Percentiles rank a stretch among this genome's conserved stretches.
phyloP scores from a whole-genome alignment of 306 rosid genomes.

The Macrotyloma uniflorum region DNA sequence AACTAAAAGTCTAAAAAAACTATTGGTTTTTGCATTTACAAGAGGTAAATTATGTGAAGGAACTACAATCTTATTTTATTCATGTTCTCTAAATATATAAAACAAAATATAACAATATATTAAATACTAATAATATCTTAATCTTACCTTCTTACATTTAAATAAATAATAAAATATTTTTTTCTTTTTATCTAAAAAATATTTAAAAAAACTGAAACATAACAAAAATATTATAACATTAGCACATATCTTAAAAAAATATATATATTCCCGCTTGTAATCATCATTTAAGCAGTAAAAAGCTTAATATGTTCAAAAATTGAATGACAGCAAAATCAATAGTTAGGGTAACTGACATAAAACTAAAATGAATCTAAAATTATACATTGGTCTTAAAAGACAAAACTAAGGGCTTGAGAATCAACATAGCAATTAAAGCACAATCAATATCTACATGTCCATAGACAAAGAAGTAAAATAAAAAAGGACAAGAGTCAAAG shows the following conservation, averaged over 20 bases:
- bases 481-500: not conserved
- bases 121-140: too few relatives aligned
- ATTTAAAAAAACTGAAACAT: too few relatives aligned
- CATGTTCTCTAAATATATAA: too few relatives aligned
- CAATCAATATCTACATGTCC: not conserved
- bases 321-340: not conserved
- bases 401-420: not conserved
- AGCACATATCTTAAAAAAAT: too few relatives aligned
- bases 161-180: too few relatives aligned
- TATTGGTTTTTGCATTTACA: too few relatives aligned
- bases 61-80: too few relatives aligned
- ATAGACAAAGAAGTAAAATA: not conserved
- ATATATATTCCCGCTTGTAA: not conserved
- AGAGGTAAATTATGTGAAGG: too few relatives aligned
- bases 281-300: not conserved
- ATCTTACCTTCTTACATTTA: too few relatives aligned
- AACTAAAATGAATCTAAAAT: not conserved
- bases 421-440: conserved; percentile 8
- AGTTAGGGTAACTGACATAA: not conserved
- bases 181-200: too few relatives aligned
- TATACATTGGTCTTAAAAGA: not conserved
- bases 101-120: too few relatives aligned
- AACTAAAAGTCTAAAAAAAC: not conserved
- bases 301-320: not conserved
- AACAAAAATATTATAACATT: too few relatives aligned